Evolutionary conservation across 2,329 filamentous ascomycete genomes (phyloP), one percentile per base, ranked within the genome.

Genomic region (Neopestalotiopsis sp.): DNA sequence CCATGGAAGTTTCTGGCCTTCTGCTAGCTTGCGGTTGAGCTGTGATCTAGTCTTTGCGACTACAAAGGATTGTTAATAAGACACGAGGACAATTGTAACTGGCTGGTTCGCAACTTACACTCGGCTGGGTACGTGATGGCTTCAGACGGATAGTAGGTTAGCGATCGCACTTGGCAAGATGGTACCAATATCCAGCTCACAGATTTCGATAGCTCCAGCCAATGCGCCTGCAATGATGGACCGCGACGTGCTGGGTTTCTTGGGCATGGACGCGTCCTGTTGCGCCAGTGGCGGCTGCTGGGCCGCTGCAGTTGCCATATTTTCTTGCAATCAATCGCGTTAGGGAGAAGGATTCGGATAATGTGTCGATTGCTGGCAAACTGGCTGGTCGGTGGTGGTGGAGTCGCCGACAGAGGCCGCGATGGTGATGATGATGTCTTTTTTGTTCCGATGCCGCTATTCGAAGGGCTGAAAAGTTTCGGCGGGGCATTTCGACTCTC

Each of bases 31-130:
- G 74, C 92, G 90, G 81, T 99, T 99, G 77, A 99, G 90, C 82
- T 98, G 96, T 68, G 93, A 93, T 74, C 96, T 88, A 67, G 96
- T 98, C 85, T 98, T 98, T 76, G 95, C 95, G 84, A 98, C 91
- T 94, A 77, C 68, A 49, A 61, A 14, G 59, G 12, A 30, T 65
- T 69, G 68, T 42, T 10, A 52, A 72, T 67, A 10, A 24, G 24
- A 56, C 30, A 5, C 20, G 34, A 14, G 12, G 24, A 45, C 28
- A 14, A 40, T 52, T 34, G 38, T 9, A 17, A 9, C 28, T 14
- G 14, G 57, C 3, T n/a, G 4, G 3, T 17, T n/a, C 57, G 32
- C 24, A 28, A 74, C 83, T 69, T 85, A 90, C 89, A 94, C 81
- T 94, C 92, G 73, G 92, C 92, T 66, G 92, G 92, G 78, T 94